Base-by-base conservation (phyloP, 2,329 filamentous ascomycete genomes). In the Cercospora citrullina region DNA sequence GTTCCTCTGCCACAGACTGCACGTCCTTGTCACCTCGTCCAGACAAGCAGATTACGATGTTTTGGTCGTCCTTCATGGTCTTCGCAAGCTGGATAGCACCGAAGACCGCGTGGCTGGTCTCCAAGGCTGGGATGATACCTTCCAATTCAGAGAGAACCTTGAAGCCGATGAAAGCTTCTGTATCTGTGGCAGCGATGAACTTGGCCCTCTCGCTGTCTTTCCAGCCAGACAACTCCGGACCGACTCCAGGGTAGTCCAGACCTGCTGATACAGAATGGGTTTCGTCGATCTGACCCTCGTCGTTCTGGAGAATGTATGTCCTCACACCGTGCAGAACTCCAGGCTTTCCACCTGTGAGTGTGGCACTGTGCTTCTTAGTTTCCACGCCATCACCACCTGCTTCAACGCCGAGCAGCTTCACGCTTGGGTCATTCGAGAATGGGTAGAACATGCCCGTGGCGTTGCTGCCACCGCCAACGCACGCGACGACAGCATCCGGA, bases 371-470 rank as follows among this genome's bases (percentile, higher is more conserved):
- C 58, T 92, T 88, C 7, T 83, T 80, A 0, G 95, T 98, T 68
- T 97, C 91, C 16, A 98, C 78, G 69, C 95, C 95, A 75, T 98
- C 95, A 69, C 95, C 95, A 45, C 93, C 95, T 12, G 95, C 95
- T 83, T 99, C 95, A 2, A 99, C 94, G 72, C 95, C 95, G 12
- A 98, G 85, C 9, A 98, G 85, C 82, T 94, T 93, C 69, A 99
- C 95, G 69, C 86, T 89, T 0, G 86, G 86, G 75, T 99, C 94
- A 51, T 93, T 89, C 71, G 91, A 86, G 83, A 99, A 99, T 63
- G 95, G 95, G 81, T 94, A 96, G 84, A 99, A 99, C 94, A 98
- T 99, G 82, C 95, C 95, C 3, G 91, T 90, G 2, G 95, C 95
- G 79, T 99, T 99, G 79, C 90, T 94, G 68, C 95, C 95, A 73